Percentiles rank a stretch among this genome's conserved stretches.
Evolutionary conservation across 257 asterid genomes (phyloP).

Genomic region (Solanum ahanhuiri): DNA sequence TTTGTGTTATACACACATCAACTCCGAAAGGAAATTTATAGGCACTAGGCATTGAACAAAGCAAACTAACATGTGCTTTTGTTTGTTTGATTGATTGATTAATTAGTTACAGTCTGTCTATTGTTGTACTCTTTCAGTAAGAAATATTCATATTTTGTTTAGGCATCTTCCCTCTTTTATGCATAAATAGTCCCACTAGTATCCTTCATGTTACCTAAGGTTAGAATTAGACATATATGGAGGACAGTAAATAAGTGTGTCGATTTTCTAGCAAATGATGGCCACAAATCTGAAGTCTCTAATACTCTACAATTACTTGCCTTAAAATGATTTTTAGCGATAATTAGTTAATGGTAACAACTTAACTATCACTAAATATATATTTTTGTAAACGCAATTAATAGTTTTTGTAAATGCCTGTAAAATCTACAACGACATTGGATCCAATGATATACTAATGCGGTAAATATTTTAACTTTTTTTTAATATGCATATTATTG

Average conservation of each 20-base stretch:
- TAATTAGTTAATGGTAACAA: no score
- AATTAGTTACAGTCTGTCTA: neutral
- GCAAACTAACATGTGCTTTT: neutral
- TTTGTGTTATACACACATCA: neutral
- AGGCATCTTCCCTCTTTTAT: neutral
- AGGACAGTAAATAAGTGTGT: no score
- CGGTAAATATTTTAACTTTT: no score
- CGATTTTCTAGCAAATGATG: neutral
- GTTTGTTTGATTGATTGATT: neutral
- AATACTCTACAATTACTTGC: neutral
- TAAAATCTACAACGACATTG: no score
- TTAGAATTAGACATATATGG: neutral
- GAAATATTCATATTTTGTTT: neutral
- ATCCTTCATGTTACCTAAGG: neutral
- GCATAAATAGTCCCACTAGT: neutral
- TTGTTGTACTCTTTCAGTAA: neutral
- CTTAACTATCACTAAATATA: neutral
- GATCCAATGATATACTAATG: neutral
- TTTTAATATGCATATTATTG: neutral
- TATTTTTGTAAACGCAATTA: no score
- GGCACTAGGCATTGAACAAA: neutral
- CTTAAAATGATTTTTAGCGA: neutral
- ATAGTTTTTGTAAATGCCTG: no score
- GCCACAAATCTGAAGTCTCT: neutral
- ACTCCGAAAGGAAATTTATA: neutral